Evolutionary conservation across 192 early-diverging fungal genomes (phyloP).

Genomic region (Coemansia interrupta): DNA sequence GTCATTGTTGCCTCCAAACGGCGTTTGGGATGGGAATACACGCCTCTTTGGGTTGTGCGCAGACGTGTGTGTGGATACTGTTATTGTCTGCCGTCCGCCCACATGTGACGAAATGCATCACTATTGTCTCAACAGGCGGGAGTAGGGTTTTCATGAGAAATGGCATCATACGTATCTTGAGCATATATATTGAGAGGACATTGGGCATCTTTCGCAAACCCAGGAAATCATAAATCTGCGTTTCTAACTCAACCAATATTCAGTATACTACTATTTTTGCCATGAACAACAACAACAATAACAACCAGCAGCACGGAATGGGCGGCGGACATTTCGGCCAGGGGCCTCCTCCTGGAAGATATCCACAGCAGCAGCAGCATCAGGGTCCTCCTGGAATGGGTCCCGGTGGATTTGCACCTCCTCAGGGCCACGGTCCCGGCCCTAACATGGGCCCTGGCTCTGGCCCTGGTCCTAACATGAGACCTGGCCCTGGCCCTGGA

Average conservation of each 20-base stretch:
- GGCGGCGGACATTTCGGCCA: conserved; percentile 4
- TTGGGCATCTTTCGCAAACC: too few relatives aligned
- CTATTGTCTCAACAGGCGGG: too few relatives aligned
- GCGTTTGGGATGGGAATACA: too few relatives aligned
- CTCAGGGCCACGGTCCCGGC: conserved; percentile 8
- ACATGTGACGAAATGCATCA: too few relatives aligned
- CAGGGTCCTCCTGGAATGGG: conserved; percentile 10
- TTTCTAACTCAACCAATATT: neutral
- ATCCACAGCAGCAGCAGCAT: conserved; percentile 7
- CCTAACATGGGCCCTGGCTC: neutral
- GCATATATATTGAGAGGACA: too few relatives aligned
- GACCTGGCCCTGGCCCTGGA: neutral
- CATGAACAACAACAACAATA: neutral
- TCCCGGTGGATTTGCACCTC: conserved; percentile 16
- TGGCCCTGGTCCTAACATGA: neutral
- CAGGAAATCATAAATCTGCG: neutral
- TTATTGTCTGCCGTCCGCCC: too few relatives aligned
- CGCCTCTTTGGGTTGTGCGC: too few relatives aligned
- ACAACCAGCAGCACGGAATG: conserved; percentile 4
- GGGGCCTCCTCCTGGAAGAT: conserved; percentile 2
- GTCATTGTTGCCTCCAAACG: too few relatives aligned
- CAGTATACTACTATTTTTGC: neutral
- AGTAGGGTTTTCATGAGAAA: too few relatives aligned
- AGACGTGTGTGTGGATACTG: too few relatives aligned
- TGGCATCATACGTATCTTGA: too few relatives aligned